phyloP scores from a whole-genome alignment of 805 yeast genomes.

The Ascoidea rubescens region DNA sequence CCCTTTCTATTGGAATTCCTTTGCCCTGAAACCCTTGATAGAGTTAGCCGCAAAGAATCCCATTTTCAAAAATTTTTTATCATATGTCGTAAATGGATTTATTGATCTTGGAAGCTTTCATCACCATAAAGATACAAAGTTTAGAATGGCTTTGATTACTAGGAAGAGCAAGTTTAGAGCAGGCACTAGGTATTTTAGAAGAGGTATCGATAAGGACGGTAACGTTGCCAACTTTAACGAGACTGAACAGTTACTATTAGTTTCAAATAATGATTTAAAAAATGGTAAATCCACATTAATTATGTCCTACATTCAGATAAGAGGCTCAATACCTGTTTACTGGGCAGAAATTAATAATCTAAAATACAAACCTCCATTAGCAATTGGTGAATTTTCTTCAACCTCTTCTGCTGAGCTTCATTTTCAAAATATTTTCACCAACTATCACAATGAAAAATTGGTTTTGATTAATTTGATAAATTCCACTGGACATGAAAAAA shows the following conservation, averaged over 20 bases:
- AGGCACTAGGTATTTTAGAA: constrained; percentile 91
- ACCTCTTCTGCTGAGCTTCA: constrained; percentile 62
- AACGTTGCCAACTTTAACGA: constrained; percentile 85
- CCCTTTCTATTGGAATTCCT: constrained; percentile 86
- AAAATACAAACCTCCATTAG: constrained; percentile 72
- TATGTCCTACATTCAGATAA: constrained; percentile 62
- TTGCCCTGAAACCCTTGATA: constrained; percentile 37
- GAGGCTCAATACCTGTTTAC: constrained; percentile 93
- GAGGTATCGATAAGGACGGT: constrained; percentile 82
- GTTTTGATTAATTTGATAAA: constrained; percentile 85
- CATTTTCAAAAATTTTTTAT: constrained; percentile 33
- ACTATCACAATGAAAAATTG: constrained; percentile 64
- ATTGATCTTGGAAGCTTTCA: constrained; percentile 41
- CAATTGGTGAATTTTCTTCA: constrained; percentile 39
- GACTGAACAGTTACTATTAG: constrained; percentile 68
- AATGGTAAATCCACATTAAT: constrained; percentile 13
- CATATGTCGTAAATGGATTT: constrained; percentile 80
- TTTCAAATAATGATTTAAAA: neutral
- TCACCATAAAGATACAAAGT: constrained; percentile 39
- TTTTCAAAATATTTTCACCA: constrained; percentile 44
- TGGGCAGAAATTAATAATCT: constrained; percentile 94
- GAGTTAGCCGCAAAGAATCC: constrained; percentile 21
- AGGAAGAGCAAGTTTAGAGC: constrained; percentile 70
- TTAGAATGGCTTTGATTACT: constrained; percentile 60
- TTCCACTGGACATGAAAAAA: constrained; percentile 81